These are phyloP conservation scores for Schizophyllum commune DNA, from an alignment of 1,284 basidiomycete genomes.

Conservation along the genomic window DNA sequence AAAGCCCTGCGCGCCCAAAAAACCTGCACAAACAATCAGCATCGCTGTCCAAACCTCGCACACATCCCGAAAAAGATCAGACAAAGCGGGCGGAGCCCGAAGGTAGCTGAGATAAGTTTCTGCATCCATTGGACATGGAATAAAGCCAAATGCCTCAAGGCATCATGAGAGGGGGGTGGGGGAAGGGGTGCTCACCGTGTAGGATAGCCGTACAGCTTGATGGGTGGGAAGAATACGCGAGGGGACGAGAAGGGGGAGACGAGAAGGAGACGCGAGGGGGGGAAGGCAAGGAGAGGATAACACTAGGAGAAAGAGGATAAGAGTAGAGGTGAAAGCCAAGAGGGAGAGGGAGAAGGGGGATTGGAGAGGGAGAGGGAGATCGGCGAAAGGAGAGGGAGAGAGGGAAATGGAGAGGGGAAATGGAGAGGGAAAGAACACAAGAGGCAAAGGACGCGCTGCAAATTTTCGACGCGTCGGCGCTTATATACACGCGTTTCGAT, in stretches of 20 bases:
- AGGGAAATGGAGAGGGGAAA: conserved; percentile 9
- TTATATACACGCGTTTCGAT: background rate
- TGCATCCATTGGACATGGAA: conserved; percentile 8
- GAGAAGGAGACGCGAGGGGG: no score
- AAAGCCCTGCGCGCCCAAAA: no score
- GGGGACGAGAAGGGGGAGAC: no score
- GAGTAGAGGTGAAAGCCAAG: no score
- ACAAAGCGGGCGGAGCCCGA: conserved; percentile 23
- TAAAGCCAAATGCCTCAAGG: conserved; percentile 92
- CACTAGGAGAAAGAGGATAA: no score
- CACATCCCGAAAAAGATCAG: conserved; percentile 17
- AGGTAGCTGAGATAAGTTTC: conserved; percentile 21
- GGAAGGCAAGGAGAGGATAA: no score
- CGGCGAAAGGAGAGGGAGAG: no score
- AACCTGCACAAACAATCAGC: no score
- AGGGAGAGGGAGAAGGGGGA: conserved; percentile 13
- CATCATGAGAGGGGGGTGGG: conserved; percentile 44
- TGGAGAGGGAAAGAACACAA: conserved; percentile 21
- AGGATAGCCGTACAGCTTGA: background rate
- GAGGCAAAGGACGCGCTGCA: conserved; percentile 21
- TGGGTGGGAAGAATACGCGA: no score
- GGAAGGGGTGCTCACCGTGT: conserved; percentile 9
- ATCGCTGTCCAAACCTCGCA: no score
- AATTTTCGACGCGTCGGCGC: conserved; percentile 1
- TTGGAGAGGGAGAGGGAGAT: no score